phyloP scores from a whole-genome alignment of 768 basidiomycete genomes.

The Lactarius akahatsu region DNA sequence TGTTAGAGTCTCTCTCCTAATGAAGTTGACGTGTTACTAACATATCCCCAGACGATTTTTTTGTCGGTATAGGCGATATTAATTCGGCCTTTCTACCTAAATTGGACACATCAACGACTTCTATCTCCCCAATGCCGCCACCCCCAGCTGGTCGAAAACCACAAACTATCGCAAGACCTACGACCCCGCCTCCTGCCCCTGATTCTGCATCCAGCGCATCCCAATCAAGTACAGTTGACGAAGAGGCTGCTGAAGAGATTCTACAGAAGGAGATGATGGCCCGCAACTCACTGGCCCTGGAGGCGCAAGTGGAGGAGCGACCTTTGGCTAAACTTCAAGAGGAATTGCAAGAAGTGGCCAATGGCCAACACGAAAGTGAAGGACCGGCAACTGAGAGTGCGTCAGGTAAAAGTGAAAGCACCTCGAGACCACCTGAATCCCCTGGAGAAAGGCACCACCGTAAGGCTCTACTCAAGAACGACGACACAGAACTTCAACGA shows the following conservation, averaged over 20 bases:
- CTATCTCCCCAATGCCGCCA: slow-evolving; percentile 33
- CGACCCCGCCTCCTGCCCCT: slow-evolving; percentile 14
- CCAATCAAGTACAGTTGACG: slow-evolving; percentile 26
- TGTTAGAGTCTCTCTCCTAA: slow-evolving; percentile 54
- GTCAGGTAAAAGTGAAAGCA: slow-evolving; percentile 11
- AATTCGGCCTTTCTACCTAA: slow-evolving; percentile 93
- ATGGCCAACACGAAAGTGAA: slow-evolving; percentile 17
- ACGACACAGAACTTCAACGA: slow-evolving; percentile 79
- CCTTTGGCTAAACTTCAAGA: slow-evolving; percentile 89
- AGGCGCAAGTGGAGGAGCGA: slow-evolving; percentile 81
- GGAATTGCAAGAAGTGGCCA: slow-evolving; percentile 54
- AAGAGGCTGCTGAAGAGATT: slow-evolving; percentile 45
- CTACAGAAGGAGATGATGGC: slow-evolving; percentile 58
- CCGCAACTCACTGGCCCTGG: slow-evolving; percentile 72
- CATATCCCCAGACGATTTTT: slow-evolving; percentile 80
- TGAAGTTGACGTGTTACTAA: slow-evolving; percentile 28
- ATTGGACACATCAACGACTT: slow-evolving; percentile 52
- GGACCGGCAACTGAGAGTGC: slow-evolving; percentile 7
- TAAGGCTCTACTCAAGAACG: slow-evolving; percentile 82
- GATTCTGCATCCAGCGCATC: not conserved
- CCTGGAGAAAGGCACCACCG: slow-evolving; percentile 48
- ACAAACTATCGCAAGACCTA: slow-evolving; percentile 3
- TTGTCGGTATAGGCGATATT: slow-evolving; percentile 97
- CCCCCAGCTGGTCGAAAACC: slow-evolving; percentile 1
- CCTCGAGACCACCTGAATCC: slow-evolving; percentile 16